A percentile compares a stretch with the other conserved stretches of the same genome.
Evolutionary conservation across 176 grass and related monocot species (phyloP).

Genomic region (Sorghum bicolor): Sorghum_bicolor_NCBIv3 NC_012873.2:68532501-68533000

Average conservation of each 20-base stretch:
- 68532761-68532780: slow-evolving; percentile 62
- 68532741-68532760: slow-evolving; percentile 43
- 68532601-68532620: slow-evolving; percentile 67
- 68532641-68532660: slow-evolving; percentile 75
- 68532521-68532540: too few species aligned
- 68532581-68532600: slow-evolving; percentile 87
- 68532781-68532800: slow-evolving; percentile 69
- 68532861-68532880: not conserved
- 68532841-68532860: slow-evolving; percentile 59
- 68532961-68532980: too few species aligned
- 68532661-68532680: slow-evolving; percentile 50
- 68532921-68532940: too few species aligned
- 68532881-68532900: too few species aligned
- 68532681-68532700: slow-evolving; percentile 79
- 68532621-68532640: slow-evolving; percentile 62
- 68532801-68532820: slow-evolving; percentile 59
- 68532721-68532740: slow-evolving; percentile 54
- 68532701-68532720: slow-evolving; percentile 70
- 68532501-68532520: too few species aligned
- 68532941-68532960: too few species aligned
- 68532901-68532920: too few species aligned
- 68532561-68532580: slow-evolving; percentile 59
- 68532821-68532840: slow-evolving; percentile 76
- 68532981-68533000: slow-evolving; percentile 52
- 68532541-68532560: slow-evolving; percentile 25